Base-by-base conservation (phyloP, 768 basidiomycete species). In the Galerina sulciceps region DNA sequence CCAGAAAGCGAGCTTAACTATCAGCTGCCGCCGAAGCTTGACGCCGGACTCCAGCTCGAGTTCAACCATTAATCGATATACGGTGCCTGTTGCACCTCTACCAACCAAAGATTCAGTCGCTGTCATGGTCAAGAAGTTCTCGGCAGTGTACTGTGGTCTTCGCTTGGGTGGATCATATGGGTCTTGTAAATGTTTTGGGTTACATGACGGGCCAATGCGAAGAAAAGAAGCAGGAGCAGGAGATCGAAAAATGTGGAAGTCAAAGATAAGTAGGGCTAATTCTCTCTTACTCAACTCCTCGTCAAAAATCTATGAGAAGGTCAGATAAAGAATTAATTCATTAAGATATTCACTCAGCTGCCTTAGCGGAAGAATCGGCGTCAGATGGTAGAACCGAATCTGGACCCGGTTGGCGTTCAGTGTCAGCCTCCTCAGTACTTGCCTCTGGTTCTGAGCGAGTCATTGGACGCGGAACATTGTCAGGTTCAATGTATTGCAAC, bases 221-320 rank as follows among this genome's bases (percentile, higher is more conserved):
- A 62, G 20, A 34, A 59, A 57, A 14, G 53, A 55, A n/a, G 53
- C 41, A 3, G 54, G 61, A 6, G 35, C 40, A 6, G 58, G 52
- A 1, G 58, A 59, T 5, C 51, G 43, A 22, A 47, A 49, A n/a
- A 44, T 17, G 23, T 35, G 52, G 26, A 53, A 59, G 15, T 59
- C 38, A 8, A 59, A 15, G 6, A n/a, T 53, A 20, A 54, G 36
- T 1, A 59, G 38, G 2, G 45, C 44, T 6, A 59, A 8, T 17
- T 59, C 31, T 14, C 58, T 26, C 10, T 41, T 10, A 13, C 22
- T 26, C 2, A 54, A 14, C 23, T 53, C 45, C 20, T 54, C 17
- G 18, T 53, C 26, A 6, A 43, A 31, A 22, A 1, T 36, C 40
- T 3, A 14, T 6, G 20, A 2, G 26, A 15, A 13, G 20, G 52